phyloP scores from a whole-genome alignment of 2,329 filamentous ascomycete genomes.

The Alternaria brassicae region DNA sequence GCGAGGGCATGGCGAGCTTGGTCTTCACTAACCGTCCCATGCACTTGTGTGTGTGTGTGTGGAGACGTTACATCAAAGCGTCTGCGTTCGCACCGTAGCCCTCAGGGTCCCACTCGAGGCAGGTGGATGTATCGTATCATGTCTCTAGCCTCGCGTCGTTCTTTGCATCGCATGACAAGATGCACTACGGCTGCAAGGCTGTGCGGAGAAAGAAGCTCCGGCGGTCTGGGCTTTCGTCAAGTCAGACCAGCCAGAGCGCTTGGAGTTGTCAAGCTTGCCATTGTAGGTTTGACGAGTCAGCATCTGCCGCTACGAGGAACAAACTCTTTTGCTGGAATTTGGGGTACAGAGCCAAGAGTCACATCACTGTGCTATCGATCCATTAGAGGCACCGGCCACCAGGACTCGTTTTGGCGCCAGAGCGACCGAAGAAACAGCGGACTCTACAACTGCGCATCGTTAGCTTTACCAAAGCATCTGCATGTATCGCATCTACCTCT shows the following conservation, averaged over 20 bases:
- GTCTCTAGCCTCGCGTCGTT: slow-evolving; percentile 58
- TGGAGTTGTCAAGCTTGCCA: slow-evolving; percentile 77
- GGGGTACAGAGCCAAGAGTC: slow-evolving; percentile 78
- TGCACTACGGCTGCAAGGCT: slow-evolving; percentile 77
- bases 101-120: slow-evolving; percentile 74
- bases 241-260: slow-evolving; percentile 75
- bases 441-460: slow-evolving; percentile 64
- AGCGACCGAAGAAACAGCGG: slow-evolving; percentile 73
- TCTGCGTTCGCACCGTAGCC: slow-evolving; percentile 76
- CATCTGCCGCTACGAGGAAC: slow-evolving; percentile 84
- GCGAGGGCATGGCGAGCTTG: slow-evolving; percentile 69
- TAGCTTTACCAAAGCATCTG: slow-evolving; percentile 60
- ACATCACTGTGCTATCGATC: slow-evolving; percentile 78
- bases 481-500: slow-evolving; percentile 64
- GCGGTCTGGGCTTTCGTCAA: slow-evolving; percentile 70
- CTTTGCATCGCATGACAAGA: slow-evolving; percentile 51
- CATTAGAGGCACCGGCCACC: slow-evolving; percentile 68
- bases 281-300: slow-evolving; percentile 85
- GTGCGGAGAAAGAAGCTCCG: slow-evolving; percentile 71
- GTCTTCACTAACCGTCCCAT: slow-evolving; percentile 68
- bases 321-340: slow-evolving; percentile 80
- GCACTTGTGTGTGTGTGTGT: slow-evolving; percentile 72
- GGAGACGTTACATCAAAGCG: slow-evolving; percentile 71
- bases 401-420: slow-evolving; percentile 73
- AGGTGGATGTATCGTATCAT: slow-evolving; percentile 48